These are phyloP conservation scores for Atractiella rhizophila DNA, from an alignment of 768 basidiomycete genomes.

Conservation along the genomic window DNA sequence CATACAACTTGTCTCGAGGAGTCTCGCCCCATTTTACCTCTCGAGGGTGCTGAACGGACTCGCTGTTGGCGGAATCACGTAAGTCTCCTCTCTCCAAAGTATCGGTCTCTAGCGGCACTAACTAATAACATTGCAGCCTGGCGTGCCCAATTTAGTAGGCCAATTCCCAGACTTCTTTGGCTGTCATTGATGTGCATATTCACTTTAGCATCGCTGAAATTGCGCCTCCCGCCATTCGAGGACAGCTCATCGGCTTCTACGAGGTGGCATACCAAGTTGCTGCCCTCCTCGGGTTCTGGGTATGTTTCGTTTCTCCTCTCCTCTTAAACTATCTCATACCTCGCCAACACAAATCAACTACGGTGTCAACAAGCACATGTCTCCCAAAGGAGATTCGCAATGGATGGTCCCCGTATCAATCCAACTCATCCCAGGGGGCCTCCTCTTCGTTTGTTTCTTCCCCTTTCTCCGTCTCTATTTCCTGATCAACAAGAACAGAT, in stretches of 20 bases:
- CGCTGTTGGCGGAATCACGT: no score
- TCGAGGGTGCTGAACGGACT: no score
- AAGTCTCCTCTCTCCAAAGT: no score
- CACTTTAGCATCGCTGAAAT: conserved; percentile 24
- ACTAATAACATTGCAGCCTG: no score
- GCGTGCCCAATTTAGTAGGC: no score
- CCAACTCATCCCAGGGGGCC: conserved; percentile 14
- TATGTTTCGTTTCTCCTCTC: no score
- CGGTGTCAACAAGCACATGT: not conserved
- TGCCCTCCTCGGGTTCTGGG: conserved; percentile 25
- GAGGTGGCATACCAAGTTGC: conserved; percentile 31
- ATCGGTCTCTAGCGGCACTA: no score
- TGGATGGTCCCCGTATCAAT: conserved; percentile 20
- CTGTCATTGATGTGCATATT: no score
- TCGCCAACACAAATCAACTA: not conserved
- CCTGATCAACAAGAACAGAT: no score
- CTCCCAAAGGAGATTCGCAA: not conserved
- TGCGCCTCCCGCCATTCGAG: conserved; percentile 17
- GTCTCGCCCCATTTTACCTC: no score
- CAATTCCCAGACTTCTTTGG: no score
- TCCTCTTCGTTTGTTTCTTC: conserved; percentile 10
- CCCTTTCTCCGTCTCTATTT: not conserved
- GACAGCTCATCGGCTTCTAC: conserved; percentile 28
- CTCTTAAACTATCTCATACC: conserved; percentile 12
- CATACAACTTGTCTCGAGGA: no score